Base-by-base conservation (phyloP, 1,139 yeast species). In the Saccharomyces pastorianus region DNA sequence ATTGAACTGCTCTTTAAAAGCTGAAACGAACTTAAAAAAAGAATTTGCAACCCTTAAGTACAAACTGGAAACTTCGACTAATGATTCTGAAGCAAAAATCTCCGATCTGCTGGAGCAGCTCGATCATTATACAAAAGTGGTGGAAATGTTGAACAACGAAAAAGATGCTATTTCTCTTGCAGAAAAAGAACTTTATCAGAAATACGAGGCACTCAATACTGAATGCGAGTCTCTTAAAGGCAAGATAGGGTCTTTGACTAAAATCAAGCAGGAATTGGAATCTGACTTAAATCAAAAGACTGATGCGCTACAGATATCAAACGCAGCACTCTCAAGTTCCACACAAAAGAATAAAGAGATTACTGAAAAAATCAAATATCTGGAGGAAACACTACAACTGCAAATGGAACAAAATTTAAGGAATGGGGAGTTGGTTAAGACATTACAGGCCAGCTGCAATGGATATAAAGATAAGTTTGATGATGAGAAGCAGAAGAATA, bases 21-120 rank as follows among this genome's bases (percentile, higher is more conserved):
- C 75, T 47, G 93, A 86, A 70, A 81, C 88, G 0, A 81, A 79
- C 34, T 69, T 86, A 53, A 81, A 83, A 55, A 85, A 84, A 62
- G 85, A 82, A 53, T 76, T 84, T 60, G 83, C 85, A 54, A 80
- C 80, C 50, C 69, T 84, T 42, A 81, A 80, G 50, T 77, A 83
- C 59, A 86, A 85, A 57, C 71, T 82, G 53, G 90, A 86, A 58
- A 79, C 81, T 6, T 69, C 82, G 55, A 76, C 77, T 53, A 71
- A 75, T 6, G 77, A 79, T 17, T 72, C 81, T 44, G 84, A 82
- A 52, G 72, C 75, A 34, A 84, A 83, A 56, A 74, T 80, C 51
- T 76, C 74, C 27, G 80, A 79, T 32, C 67, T 81, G 51, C 64
- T 76, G 7, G 76, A 75, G 47, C 83, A 81, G 56, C 80, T 80